Base-by-base conservation (phyloP, 805 yeast genomes). In the Candida namnaoensis region DNA sequence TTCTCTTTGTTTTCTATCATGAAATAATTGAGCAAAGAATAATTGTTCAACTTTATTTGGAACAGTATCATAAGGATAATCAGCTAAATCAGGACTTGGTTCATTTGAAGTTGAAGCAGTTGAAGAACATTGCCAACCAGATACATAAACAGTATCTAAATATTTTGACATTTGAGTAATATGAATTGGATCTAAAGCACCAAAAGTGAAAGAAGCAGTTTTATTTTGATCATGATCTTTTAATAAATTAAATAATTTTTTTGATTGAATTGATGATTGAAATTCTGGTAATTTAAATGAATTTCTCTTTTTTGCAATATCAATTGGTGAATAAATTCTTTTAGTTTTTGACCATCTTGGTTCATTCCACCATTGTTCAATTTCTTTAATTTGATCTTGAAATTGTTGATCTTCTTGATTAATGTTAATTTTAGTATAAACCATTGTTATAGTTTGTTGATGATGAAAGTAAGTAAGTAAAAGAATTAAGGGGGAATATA, bases 71-170 rank as follows among this genome's bases (percentile, higher is more conserved):
- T 84, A 84, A 45, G 99, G 99, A 66, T 91, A 91, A 68, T 91
- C 99, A 41, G 99, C 99, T 58, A 91, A 76, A 72, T 91, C 99
- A 44, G 98, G 98, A 35, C 95, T 87, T 32, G 98, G 99, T 70
- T 91, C 98, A 62, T 91, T 91, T 35, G 96, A 86, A 35, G 96
- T 86, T 14, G 97, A 88, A 41, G 98, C 97, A 41, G 98, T 91
- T 23, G 97, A 88, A 38, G 96, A 88, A 64, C 95, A 90, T 72
- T 91, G 99, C 99, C 99, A 91, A 41, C 99, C 99, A 35, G 95
- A 84, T 49, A 91, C 95, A 64, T 91, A 91, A 53, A 91, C 76
- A 11, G 95, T 77, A 66, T 90, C 98, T 57, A 91, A 73, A 66
- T 87, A 88, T 65, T 86, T 87, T 54, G 96, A 95, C 98, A 91